Evolutionary conservation across 371 early-diverging fungal species (phyloP).

Genomic region (Mortierella sp.): DNA sequence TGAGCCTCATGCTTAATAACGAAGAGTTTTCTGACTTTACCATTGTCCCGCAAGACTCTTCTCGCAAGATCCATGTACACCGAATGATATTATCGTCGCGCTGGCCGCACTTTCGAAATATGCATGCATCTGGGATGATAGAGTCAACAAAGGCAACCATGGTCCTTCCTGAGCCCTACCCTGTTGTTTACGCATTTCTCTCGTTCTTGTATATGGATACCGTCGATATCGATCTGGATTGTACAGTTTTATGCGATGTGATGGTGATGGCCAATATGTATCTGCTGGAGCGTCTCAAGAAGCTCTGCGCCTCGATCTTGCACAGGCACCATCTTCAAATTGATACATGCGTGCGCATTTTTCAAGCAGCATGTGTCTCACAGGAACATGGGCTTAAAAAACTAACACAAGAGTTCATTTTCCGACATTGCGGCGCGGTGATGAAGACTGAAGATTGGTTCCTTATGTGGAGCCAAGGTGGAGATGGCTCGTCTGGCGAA

Average conservation of each 20-base stretch:
- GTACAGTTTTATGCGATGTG: conserved; percentile 66
- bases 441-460: conserved; percentile 65
- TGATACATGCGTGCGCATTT: conserved; percentile 65
- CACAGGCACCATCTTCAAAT: conserved; percentile 64
- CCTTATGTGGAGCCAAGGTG: conserved; percentile 59
- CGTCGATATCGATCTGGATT: conserved; percentile 62
- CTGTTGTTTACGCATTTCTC: conserved; percentile 70
- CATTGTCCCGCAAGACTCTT: conserved; percentile 62
- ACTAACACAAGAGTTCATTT: conserved; percentile 68
- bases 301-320: conserved; percentile 67
- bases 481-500: conserved; percentile 31
- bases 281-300: conserved; percentile 69
- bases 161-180: conserved; percentile 71
- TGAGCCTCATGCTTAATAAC: conserved; percentile 66
- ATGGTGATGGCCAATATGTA: conserved; percentile 76
- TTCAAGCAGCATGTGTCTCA: conserved; percentile 69
- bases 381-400: conserved; percentile 68
- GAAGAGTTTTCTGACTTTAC: conserved; percentile 74
- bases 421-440: conserved; percentile 65
- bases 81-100: conserved; percentile 75
- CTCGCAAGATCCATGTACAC: conserved; percentile 70
- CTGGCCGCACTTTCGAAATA: conserved; percentile 79
- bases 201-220: conserved; percentile 77
- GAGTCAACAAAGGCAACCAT: conserved; percentile 69
- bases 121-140: conserved; percentile 75